These are phyloP conservation scores for Dentipellis sp. DNA, from an alignment of 768 basidiomycete genomes.

Conservation along the genomic window DNA sequence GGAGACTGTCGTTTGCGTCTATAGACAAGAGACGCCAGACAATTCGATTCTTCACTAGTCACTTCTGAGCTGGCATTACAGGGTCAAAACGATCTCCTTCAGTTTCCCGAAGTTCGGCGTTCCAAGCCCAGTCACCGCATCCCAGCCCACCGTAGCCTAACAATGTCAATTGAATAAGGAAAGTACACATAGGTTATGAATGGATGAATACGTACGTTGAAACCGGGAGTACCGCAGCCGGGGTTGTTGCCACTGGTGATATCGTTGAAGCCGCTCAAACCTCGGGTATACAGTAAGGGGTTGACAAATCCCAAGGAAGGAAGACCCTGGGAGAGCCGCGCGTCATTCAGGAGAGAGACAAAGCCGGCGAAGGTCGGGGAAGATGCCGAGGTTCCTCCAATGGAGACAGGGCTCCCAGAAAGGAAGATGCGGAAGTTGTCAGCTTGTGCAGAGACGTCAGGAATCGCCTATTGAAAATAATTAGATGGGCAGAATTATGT, in stretches of 20 bases:
- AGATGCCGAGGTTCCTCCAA: slow-evolving; percentile 52
- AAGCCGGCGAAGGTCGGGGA: slow-evolving; percentile 51
- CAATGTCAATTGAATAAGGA: neutral
- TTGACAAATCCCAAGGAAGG: slow-evolving; percentile 58
- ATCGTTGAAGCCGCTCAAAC: slow-evolving; percentile 40
- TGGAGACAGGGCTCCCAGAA: slow-evolving; percentile 21
- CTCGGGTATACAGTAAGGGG: slow-evolving; percentile 45
- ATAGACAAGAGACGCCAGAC: too few relatives aligned
- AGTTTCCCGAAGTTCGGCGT: slow-evolving; percentile 24
- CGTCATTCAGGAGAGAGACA: slow-evolving; percentile 38
- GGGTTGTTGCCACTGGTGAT: slow-evolving; percentile 48
- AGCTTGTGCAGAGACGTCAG: slow-evolving; percentile 52
- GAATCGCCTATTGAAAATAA: slow-evolving; percentile 32
- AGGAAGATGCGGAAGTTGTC: slow-evolving; percentile 35
- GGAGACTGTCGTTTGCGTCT: too few relatives aligned
- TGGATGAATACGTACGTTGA: slow-evolving; percentile 39
- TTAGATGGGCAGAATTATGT: neutral
- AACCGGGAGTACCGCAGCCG: slow-evolving; percentile 56
- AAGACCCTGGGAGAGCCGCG: slow-evolving; percentile 33
- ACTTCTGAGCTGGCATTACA: slow-evolving; percentile 12
- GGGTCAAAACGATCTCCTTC: slow-evolving; percentile 17
- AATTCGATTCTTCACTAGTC: too few relatives aligned
- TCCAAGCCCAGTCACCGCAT: slow-evolving; percentile 24
- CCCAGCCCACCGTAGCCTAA: slow-evolving; percentile 42
- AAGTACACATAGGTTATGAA: slow-evolving; percentile 6